Conservation (phyloP, 257 asterid species). For the Solanum infundibuliforme region DNA sequence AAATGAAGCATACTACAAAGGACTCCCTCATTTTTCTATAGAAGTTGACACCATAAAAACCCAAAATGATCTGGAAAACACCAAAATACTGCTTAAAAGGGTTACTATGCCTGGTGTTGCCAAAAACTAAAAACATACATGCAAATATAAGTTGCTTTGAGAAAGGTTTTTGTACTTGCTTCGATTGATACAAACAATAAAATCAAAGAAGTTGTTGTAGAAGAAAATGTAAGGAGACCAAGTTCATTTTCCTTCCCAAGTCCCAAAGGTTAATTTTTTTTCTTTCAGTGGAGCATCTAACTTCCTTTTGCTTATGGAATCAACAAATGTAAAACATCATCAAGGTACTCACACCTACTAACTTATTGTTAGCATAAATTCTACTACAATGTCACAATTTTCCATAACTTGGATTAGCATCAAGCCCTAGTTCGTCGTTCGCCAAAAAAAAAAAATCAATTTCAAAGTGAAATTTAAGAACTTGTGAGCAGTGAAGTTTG, state of each 20-base stretch:
- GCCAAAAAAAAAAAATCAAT: not conserved
- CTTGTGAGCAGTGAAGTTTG: not conserved
- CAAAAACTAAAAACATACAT: not conserved
- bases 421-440: not conserved
- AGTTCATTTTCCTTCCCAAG: not conserved
- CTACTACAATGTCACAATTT: not conserved
- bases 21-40: not conserved
- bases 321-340: not conserved
- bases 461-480: not conserved
- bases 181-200: not conserved
- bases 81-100: not conserved
- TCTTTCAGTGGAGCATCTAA: not conserved
- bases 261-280: not conserved
- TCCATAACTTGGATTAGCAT: not conserved
- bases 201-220: not conserved
- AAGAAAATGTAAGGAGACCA: not conserved
- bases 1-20: too few species aligned
- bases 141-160: not conserved
- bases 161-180: not conserved
- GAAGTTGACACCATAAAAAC: not conserved
- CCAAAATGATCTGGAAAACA: not conserved
- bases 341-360: not conserved
- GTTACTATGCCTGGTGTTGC: not conserved
- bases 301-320: not conserved
- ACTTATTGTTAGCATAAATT: not conserved